Evolutionary conservation across 257 asterid species (phyloP).

Genomic region (Solanum piurae): DNA sequence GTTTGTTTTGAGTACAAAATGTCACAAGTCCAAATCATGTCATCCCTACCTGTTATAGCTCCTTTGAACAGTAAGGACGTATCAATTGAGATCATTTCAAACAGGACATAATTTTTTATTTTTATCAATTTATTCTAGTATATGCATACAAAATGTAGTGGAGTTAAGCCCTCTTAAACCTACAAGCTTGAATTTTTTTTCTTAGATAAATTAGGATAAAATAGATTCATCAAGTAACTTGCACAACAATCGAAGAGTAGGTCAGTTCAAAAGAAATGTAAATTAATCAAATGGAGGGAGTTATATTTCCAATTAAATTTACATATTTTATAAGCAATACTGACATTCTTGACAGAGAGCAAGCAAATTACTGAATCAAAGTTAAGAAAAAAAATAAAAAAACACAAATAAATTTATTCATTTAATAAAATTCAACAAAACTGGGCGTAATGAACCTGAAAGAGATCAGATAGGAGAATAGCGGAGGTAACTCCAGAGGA

Average conservation of each 20-base stretch:
- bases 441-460: slow-evolving; percentile 31
- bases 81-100: not conserved
- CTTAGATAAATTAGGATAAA: not conserved
- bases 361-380: not conserved
- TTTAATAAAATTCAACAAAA: not conserved
- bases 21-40: not conserved
- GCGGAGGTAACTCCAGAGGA: slow-evolving; percentile 97
- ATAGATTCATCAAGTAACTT: not conserved
- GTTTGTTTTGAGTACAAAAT: not conserved
- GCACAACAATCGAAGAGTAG: not conserved
- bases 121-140: not conserved
- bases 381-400: not conserved
- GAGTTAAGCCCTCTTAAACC: not conserved
- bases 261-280: not conserved
- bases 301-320: not conserved
- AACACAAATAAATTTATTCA: not conserved
- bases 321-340: not conserved
- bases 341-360: not conserved
- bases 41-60: not conserved
- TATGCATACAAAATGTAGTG: not conserved
- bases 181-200: not conserved
- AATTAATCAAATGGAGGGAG: not conserved
- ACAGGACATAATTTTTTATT: not conserved
- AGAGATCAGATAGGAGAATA: slow-evolving; percentile 85
- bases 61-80: not conserved